phyloP scores from a whole-genome alignment of 2,329 filamentous ascomycete species.

The Aaosphaeria pasadenensis region DNA sequence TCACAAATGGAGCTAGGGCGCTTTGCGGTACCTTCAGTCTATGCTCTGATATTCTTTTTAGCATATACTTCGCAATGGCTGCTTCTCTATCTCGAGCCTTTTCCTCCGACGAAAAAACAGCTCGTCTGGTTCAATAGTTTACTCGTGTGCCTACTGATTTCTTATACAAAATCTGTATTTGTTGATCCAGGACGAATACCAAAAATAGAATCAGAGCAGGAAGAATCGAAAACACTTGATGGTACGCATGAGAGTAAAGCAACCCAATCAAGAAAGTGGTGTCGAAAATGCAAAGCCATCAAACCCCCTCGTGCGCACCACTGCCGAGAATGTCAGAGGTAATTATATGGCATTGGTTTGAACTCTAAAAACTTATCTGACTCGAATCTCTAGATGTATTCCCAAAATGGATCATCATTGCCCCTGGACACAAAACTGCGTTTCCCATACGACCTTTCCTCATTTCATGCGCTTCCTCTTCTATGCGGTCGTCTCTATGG shows the following conservation, averaged over 20 bases:
- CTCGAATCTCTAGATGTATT: constrained; percentile 55
- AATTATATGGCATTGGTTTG: background rate
- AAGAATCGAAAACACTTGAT: background rate
- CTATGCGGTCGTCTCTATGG: constrained; percentile 63
- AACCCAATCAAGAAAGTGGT: constrained; percentile 57
- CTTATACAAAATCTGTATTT: constrained; percentile 64
- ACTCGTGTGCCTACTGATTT: constrained; percentile 63
- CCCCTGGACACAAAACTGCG: constrained; percentile 81
- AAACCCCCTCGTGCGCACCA: constrained; percentile 80
- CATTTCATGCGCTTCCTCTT: constrained; percentile 78
- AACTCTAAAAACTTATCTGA: background rate
- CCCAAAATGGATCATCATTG: constrained; percentile 86
- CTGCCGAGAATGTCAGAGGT: constrained; percentile 70
- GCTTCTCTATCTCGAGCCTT: constrained; percentile 58
- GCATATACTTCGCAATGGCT: constrained; percentile 71
- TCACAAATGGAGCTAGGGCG: constrained; percentile 23
- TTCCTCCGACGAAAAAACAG: constrained; percentile 58
- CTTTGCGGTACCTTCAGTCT: constrained; percentile 68
- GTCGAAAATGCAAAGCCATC: constrained; percentile 68
- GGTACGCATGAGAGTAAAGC: constrained; percentile 4
- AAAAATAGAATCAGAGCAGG: constrained; percentile 15
- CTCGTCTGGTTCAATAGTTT: constrained; percentile 64
- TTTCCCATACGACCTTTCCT: constrained; percentile 76
- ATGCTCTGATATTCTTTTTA: constrained; percentile 64
- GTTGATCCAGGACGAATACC: constrained; percentile 58